Evolutionary conservation across 495 filamentous ascomycete genomes (phyloP).

Genomic region (Pyrenula aspistea): DNA sequence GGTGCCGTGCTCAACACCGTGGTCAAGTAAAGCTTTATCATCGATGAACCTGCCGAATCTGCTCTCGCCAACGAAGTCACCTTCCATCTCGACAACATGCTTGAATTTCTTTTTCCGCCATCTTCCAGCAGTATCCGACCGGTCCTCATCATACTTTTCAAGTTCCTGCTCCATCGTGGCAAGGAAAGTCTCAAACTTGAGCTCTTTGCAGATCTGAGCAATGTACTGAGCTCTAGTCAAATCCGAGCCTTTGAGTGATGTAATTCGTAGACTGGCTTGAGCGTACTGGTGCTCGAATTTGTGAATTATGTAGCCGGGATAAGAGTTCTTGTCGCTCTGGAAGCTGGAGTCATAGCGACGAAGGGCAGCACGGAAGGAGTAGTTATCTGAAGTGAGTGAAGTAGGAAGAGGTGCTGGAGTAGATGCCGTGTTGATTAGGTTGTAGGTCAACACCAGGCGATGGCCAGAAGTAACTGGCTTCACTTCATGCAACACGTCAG

Average conservation of each 20-base stretch:
- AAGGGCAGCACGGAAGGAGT: constrained; percentile 1
- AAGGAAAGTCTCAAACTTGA: constrained; percentile 22
- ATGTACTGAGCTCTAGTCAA: constrained; percentile 13
- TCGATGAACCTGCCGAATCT: too few species aligned
- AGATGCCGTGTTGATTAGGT: too few species aligned
- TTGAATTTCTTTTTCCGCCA: background rate
- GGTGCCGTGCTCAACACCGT: constrained; percentile 17
- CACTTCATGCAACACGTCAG: constrained; percentile 41
- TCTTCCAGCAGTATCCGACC: background rate
- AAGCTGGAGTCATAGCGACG: constrained; percentile 2
- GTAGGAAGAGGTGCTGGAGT: too few species aligned
- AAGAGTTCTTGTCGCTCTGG: constrained; percentile 4
- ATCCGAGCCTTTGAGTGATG: constrained; percentile 29
- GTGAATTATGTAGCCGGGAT: constrained; percentile 15
- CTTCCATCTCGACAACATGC: constrained; percentile 1
- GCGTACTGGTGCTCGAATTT: constrained; percentile 36
- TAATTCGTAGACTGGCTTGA: constrained; percentile 20
- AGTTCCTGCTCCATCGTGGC: constrained; percentile 21
- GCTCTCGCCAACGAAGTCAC: background rate
- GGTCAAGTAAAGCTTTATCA: constrained; percentile 17
- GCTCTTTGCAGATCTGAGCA: constrained; percentile 16
- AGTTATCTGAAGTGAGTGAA: too few species aligned
- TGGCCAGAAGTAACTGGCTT: constrained; percentile 34
- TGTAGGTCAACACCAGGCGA: constrained; percentile 42
- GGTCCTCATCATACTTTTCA: constrained; percentile 3